A percentile compares a stretch with the other conserved stretches of the same genome.
Evolutionary conservation across 345 rosid genomes (phyloP).

Genomic region (Erysimum cheiranthoides): DNA sequence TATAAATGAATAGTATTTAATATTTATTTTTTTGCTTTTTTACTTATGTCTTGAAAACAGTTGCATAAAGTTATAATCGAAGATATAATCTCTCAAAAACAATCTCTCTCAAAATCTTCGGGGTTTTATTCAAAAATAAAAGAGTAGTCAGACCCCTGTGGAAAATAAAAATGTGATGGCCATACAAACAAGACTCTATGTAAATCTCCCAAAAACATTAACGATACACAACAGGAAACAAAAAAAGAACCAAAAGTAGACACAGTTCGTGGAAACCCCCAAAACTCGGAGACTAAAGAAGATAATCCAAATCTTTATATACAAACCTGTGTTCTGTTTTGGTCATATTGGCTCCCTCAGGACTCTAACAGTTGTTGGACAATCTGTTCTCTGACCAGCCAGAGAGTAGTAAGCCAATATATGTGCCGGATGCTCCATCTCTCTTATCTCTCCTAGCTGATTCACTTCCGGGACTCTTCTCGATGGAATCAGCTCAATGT

Average conservation of each 20-base stretch:
- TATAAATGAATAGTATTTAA: background rate
- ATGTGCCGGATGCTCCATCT: slow-evolving; percentile 77
- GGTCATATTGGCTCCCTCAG: slow-evolving; percentile 35
- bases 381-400: slow-evolving; percentile 89
- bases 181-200: slow-evolving; percentile 42
- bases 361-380: slow-evolving; percentile 63
- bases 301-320: slow-evolving; percentile 37
- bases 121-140: slow-evolving; percentile 21
- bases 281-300: slow-evolving; percentile 25
- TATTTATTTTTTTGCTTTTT: background rate
- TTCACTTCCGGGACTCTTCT: slow-evolving; percentile 47
- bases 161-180: background rate
- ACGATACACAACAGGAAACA: slow-evolving; percentile 33
- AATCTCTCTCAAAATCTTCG: slow-evolving; percentile 22
- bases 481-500: slow-evolving; percentile 82
- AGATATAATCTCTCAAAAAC: background rate
- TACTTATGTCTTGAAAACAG: background rate
- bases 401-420: slow-evolving; percentile 93
- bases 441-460: slow-evolving; percentile 42
- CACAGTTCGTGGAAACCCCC: slow-evolving; percentile 24
- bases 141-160: slow-evolving; percentile 28
- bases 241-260: background rate
- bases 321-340: slow-evolving; percentile 34
- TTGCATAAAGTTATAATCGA: no score
- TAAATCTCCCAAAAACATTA: slow-evolving; percentile 37